phyloP scores from a whole-genome alignment of 495 filamentous ascomycete genomes.

The Xylaria acuta region DNA sequence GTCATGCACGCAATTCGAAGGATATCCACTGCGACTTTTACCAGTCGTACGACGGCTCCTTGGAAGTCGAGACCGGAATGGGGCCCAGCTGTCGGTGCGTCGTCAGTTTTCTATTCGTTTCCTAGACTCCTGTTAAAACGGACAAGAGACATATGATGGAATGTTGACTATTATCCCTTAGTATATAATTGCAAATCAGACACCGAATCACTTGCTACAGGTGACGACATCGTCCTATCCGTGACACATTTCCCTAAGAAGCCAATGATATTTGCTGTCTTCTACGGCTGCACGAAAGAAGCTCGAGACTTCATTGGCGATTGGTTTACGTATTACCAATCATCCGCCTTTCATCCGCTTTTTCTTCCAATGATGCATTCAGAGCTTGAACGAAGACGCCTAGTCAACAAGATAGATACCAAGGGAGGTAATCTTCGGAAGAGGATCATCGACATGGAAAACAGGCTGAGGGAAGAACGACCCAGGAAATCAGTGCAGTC shows the following conservation, averaged over 20 bases:
- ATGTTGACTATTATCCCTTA: neutral
- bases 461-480: neutral
- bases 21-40: conserved; percentile 17
- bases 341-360: conserved; percentile 16
- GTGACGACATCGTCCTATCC: conserved; percentile 22
- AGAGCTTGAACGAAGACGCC: conserved; percentile 23
- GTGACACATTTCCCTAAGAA: conserved; percentile 25
- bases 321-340: neutral
- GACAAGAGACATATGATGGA: neutral
- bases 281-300: conserved; percentile 24
- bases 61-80: conserved; percentile 11
- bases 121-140: neutral
- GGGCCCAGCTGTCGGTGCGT: conserved; percentile 27
- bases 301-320: neutral
- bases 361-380: conserved; percentile 25
- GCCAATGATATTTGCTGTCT: conserved; percentile 19
- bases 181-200: conserved; percentile 31
- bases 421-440: conserved; percentile 18
- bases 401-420: conserved; percentile 18
- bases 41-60: neutral
- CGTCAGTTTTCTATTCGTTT: neutral
- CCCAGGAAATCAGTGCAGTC: neutral
- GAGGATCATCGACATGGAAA: conserved; percentile 26
- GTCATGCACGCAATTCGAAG: conserved; percentile 6
- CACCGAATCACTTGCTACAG: neutral